phyloP scores from a whole-genome alignment of 139 green algal genomes.

The Picochlorum sp. region DNA sequence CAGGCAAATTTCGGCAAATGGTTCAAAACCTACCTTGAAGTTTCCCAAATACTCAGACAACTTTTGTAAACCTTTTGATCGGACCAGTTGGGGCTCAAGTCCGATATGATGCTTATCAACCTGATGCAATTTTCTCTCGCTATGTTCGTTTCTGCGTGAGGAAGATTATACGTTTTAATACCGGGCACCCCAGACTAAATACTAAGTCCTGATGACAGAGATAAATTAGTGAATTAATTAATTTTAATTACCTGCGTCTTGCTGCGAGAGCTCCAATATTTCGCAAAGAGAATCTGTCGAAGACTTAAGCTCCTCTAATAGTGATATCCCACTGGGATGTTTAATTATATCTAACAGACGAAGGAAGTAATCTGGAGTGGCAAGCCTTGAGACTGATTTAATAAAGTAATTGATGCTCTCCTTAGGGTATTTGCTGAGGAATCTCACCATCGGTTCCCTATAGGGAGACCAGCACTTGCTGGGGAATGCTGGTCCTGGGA shows the following conservation, averaged over 20 bases:
- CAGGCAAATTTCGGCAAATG: too few species aligned
- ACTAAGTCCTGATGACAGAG: neutral
- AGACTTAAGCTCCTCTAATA: slow-evolving; percentile 60
- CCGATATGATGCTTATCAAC: slow-evolving; percentile 61
- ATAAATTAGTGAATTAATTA: neutral
- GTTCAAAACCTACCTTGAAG: too few species aligned
- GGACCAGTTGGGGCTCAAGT: slow-evolving; percentile 68
- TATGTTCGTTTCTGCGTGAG: neutral
- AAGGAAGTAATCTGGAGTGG: slow-evolving; percentile 55
- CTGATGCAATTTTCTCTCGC: slow-evolving; percentile 59
- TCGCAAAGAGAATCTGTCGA: neutral
- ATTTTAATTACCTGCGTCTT: neutral
- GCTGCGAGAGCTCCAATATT: neutral
- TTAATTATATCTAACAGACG: slow-evolving; percentile 76
- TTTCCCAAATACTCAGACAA: too few species aligned
- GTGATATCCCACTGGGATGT: slow-evolving; percentile 33
- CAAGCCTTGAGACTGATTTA: slow-evolving; percentile 33
- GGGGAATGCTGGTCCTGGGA: slow-evolving; percentile 31
- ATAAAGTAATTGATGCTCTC: slow-evolving; percentile 62
- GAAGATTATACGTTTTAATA: too few species aligned
- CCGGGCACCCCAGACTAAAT: too few species aligned
- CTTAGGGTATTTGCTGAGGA: slow-evolving; percentile 65
- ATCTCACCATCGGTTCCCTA: slow-evolving; percentile 68
- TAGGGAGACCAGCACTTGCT: slow-evolving; percentile 69
- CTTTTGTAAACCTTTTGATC: neutral